Evolutionary conservation across 129 eudicot species (phyloP).

Genomic region (carrot (Daucus carota)): DNA sequence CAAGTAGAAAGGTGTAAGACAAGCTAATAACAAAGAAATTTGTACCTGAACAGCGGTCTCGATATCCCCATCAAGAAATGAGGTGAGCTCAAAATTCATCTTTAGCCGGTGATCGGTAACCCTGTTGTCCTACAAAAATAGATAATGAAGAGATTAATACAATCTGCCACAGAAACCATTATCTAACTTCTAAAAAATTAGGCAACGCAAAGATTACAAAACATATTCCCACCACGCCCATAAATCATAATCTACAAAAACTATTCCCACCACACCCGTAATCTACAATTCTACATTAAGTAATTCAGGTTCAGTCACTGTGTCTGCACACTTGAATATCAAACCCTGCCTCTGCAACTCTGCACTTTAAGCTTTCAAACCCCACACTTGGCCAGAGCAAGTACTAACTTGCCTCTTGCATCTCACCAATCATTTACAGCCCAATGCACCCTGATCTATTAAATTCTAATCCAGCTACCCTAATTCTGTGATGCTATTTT

Average conservation of each 20-base stretch:
- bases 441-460: background rate
- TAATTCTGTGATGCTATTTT: background rate
- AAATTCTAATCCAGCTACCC: background rate
- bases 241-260: background rate
- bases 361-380: background rate
- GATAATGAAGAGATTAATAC: constrained; percentile 2
- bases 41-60: constrained; percentile 94
- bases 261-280: background rate
- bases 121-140: constrained; percentile 65
- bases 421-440: background rate
- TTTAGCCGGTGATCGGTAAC: constrained; percentile 96
- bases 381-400: background rate
- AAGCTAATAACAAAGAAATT: background rate
- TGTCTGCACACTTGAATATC: background rate
- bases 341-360: background rate
- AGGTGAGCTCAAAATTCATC: constrained; percentile 88
- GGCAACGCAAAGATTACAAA: background rate
- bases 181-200: background rate
- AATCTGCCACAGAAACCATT: background rate
- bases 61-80: constrained; percentile 86
- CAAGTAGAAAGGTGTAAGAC: background rate
- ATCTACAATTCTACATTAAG: background rate
- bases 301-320: background rate
- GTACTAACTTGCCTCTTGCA: constrained; percentile 4
- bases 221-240: background rate